Evolutionary conservation across 495 filamentous ascomycete genomes (phyloP).

Genomic region (Hypoxylon fragiforme): DNA sequence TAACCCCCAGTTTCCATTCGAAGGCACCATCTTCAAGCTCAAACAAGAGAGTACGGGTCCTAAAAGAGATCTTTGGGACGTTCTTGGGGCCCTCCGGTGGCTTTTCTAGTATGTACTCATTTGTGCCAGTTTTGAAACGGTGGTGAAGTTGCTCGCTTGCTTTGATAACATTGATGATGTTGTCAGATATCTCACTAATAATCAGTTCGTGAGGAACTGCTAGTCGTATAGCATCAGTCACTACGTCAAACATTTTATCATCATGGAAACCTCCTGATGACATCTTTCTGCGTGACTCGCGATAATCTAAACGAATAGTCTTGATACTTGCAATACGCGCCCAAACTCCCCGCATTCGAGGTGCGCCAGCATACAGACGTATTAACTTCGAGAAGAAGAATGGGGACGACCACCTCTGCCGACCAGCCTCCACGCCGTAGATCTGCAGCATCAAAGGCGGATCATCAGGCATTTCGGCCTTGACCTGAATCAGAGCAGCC

Average conservation of each 20-base stretch:
- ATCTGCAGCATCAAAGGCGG: constrained; percentile 89
- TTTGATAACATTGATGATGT: constrained; percentile 84
- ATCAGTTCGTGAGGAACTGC: constrained; percentile 94
- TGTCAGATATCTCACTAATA: constrained; percentile 89
- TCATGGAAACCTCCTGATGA: constrained; percentile 61
- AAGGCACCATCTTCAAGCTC: constrained; percentile 96
- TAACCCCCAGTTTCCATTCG: constrained; percentile 93
- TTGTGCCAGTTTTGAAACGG: constrained; percentile 81
- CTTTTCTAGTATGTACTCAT: constrained; percentile 84
- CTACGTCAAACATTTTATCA: constrained; percentile 83
- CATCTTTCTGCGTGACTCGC: constrained; percentile 70
- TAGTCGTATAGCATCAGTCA: constrained; percentile 80
- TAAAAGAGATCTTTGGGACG: constrained; percentile 80
- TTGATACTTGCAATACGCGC: constrained; percentile 83
- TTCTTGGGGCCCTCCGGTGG: constrained; percentile 80
- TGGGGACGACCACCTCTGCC: constrained; percentile 81
- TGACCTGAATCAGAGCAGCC: constrained; percentile 78
- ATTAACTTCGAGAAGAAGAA: constrained; percentile 75
- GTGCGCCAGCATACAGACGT: constrained; percentile 82
- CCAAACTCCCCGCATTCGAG: constrained; percentile 80
- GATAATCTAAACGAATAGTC: constrained; percentile 74
- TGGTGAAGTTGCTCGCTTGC: constrained; percentile 87
- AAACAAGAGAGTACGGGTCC: constrained; percentile 79
- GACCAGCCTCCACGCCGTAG: constrained; percentile 76
- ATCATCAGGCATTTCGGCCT: constrained; percentile 82